Base-by-base conservation (phyloP, 495 filamentous ascomycete species). In the Rusavskia elegans region DNA sequence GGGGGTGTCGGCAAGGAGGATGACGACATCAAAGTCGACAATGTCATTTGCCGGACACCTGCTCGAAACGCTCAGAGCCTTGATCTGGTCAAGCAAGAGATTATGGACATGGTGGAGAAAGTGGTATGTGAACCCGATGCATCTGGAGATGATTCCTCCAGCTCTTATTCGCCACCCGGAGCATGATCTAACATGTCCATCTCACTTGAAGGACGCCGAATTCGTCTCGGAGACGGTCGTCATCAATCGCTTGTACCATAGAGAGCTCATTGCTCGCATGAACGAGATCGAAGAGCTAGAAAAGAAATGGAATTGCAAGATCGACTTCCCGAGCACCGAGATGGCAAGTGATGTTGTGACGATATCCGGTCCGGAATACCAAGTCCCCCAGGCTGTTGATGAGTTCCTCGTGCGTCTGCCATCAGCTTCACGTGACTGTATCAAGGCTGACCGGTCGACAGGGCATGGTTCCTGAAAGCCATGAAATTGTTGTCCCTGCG, bases 31-130 rank as follows among this genome's bases (percentile, higher is more conserved):
- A 93, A 94, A 65, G 89, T 96, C 46, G 92, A 97, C 72, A 99
- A 99, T 66, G 92, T 99, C 56, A 94, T 99, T 59, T 97, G 93
- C 65, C 84, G 93, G 23, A 99, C 92, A 0, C 92, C 92, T 14
- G 92, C 92, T 55, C 85, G 92, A 52, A 99, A 99, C 68, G 92
- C 92, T 36, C 85, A 93, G 66, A 95, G 87, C 62, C 72, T 99
- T 39, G 92, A 99, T 66, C 72, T 95, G 23, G 92, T 99, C 52
- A 99, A 97, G 77, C 85, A 87, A 62, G 92, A 99, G 71, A 99
- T 99, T 59, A 85, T 99, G 75, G 90, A 95, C 61, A 97, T 96
- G 92, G 92, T 98, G 45, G 89, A 97, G 68, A 86, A 94, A 69
- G 89, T 82, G 50, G 82, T 85, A 71, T 70, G 79, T 72, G 50